Percentiles rank a stretch among this genome's conserved stretches.
Conservation (phyloP, 2,329 filamentous ascomycete genomes). For the Trichoderma hamatum region DNA sequence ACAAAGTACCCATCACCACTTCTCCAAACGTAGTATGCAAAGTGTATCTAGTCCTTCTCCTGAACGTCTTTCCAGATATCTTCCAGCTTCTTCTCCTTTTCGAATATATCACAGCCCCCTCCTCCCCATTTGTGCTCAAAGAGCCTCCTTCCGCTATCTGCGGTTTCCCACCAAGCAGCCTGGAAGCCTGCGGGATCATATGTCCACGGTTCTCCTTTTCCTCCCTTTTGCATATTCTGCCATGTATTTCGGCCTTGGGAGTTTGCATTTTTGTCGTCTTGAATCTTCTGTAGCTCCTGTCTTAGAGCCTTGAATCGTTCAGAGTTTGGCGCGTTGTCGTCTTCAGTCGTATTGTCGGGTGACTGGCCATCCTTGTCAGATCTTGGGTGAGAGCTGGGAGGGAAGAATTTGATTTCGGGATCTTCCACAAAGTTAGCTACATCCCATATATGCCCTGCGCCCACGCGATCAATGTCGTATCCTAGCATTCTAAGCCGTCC, state of each 20-base stretch:
- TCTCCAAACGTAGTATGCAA: not conserved
- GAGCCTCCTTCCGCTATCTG: slow-evolving; percentile 5
- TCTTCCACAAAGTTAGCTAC: slow-evolving; percentile 2
- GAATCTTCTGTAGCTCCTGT: slow-evolving; percentile 5
- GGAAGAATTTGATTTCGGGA: slow-evolving; percentile 19
- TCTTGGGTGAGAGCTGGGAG: not conserved
- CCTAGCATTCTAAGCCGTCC: slow-evolving; percentile 15
- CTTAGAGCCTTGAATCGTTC: slow-evolving; percentile 9
- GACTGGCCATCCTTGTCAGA: not conserved
- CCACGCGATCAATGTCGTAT: slow-evolving; percentile 5
- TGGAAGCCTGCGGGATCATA: slow-evolving; percentile 23
- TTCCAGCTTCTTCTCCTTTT: not conserved
- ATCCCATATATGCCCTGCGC: slow-evolving; percentile 20
- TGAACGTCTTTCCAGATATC: slow-evolving; percentile 8
- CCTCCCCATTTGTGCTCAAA: slow-evolving; percentile 15
- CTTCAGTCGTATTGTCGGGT: not conserved
- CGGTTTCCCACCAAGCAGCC: slow-evolving; percentile 22
- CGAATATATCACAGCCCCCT: not conserved
- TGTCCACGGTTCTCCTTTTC: slow-evolving; percentile 23
- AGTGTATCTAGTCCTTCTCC: not conserved
- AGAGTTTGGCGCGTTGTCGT: slow-evolving; percentile 13
- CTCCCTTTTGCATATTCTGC: slow-evolving; percentile 26
- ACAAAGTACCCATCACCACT: not conserved
- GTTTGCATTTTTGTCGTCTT: slow-evolving; percentile 7
- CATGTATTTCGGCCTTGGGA: slow-evolving; percentile 17